Evolutionary conservation across 306 rosid genomes (phyloP).

Genomic region (Leucaena leucocephala): DNA sequence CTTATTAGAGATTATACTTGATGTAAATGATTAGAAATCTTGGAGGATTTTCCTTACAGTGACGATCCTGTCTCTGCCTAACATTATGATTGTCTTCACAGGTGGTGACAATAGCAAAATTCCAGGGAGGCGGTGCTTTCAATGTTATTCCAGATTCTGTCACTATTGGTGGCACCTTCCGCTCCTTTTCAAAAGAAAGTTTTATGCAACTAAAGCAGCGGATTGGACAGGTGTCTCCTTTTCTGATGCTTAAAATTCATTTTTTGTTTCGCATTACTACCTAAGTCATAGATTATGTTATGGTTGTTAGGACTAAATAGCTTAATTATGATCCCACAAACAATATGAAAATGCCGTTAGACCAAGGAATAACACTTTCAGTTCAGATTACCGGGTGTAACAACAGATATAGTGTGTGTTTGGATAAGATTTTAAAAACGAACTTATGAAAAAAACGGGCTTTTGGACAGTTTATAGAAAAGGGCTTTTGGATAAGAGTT

Average conservation of each 20-base stretch:
- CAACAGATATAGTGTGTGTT: background rate
- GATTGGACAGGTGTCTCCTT: constrained; percentile 61
- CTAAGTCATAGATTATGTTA: background rate
- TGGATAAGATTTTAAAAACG: too few relatives aligned
- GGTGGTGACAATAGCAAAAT: constrained; percentile 79
- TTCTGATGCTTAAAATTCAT: constrained; percentile 9
- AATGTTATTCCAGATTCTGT: constrained; percentile 94
- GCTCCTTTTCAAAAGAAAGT: constrained; percentile 63
- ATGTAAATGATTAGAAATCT: background rate
- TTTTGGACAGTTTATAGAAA: too few relatives aligned
- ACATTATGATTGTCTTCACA: constrained; percentile 34
- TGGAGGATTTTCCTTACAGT: constrained; percentile 22
- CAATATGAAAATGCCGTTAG: background rate
- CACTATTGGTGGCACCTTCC: constrained; percentile 85
- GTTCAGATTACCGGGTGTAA: background rate
- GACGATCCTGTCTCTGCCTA: constrained; percentile 20
- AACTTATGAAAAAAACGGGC: too few relatives aligned
- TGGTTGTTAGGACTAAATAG: constrained; percentile 13
- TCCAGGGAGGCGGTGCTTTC: constrained; percentile 87
- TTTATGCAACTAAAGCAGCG: constrained; percentile 57
- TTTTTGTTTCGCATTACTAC: constrained; percentile 1
- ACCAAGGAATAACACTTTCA: background rate
- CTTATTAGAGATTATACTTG: background rate
- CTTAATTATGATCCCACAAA: background rate
- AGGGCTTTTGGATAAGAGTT: too few relatives aligned